A percentile compares a stretch with the other conserved stretches of the same genome.
phyloP scores from a whole-genome alignment of 2,329 filamentous ascomycete genomes.

The Pyricularia sp. region DNA sequence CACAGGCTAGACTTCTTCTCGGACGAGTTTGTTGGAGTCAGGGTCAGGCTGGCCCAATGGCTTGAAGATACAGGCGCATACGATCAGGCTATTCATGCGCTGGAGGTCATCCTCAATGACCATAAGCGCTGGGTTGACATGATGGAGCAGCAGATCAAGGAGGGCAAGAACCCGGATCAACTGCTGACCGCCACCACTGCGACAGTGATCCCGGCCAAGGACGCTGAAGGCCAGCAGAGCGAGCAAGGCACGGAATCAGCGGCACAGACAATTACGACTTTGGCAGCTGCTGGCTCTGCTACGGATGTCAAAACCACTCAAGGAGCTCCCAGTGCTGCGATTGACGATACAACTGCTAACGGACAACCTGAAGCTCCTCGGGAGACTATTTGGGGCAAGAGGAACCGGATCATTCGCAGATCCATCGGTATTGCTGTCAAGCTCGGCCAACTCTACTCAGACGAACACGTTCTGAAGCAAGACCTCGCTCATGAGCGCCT shows the following conservation, averaged over 20 bases:
- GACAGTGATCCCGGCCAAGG: neutral
- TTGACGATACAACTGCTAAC: neutral
- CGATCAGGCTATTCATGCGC: slow-evolving; percentile 57
- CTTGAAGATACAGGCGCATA: slow-evolving; percentile 65
- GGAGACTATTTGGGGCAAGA: slow-evolving; percentile 41
- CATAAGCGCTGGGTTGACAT: slow-evolving; percentile 47
- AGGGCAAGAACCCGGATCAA: slow-evolving; percentile 29
- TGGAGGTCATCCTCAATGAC: slow-evolving; percentile 64
- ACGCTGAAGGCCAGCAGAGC: neutral
- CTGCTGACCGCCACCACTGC: neutral
- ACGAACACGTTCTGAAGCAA: slow-evolving; percentile 59
- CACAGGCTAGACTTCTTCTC: slow-evolving; percentile 75
- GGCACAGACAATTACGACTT: neutral
- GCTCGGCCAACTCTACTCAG: slow-evolving; percentile 69
- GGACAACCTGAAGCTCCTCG: neutral
- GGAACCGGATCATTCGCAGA: slow-evolving; percentile 59
- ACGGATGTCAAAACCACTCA: neutral
- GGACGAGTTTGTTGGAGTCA: slow-evolving; percentile 81
- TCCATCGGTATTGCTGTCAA: slow-evolving; percentile 68
- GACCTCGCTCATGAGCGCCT: slow-evolving; percentile 64
- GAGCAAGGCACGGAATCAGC: neutral
- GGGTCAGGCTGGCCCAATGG: slow-evolving; percentile 67
- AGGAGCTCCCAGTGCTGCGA: neutral
- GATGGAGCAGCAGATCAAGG: slow-evolving; percentile 35
- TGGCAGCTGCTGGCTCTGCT: neutral